Evolutionary conservation across 1,284 basidiomycete species (phyloP).

Genomic region (Hemileia vastatrix): DNA sequence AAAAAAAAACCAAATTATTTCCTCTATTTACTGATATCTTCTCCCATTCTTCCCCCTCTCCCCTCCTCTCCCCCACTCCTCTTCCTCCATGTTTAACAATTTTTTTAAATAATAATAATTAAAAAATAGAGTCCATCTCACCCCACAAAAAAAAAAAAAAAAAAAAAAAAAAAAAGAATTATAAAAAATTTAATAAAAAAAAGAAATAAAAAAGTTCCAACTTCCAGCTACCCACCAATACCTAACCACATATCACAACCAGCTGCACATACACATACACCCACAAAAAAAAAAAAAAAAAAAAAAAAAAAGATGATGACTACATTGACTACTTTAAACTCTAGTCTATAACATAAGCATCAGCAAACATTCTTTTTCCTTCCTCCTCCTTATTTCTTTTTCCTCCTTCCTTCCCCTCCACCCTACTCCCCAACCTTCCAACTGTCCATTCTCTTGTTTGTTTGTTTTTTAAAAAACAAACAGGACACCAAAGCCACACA

Average conservation of each 20-base stretch:
- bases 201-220: neutral
- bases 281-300: neutral
- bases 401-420: neutral
- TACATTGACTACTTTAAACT: neutral
- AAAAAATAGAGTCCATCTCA: too few species aligned
- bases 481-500: too few species aligned
- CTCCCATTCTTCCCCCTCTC: too few species aligned
- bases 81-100: too few species aligned
- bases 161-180: neutral
- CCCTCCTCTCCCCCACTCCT: too few species aligned
- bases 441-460: neutral
- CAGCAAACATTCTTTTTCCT: neutral
- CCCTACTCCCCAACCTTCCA: neutral
- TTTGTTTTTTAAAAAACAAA: too few species aligned
- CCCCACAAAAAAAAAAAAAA: neutral
- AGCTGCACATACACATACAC: neutral
- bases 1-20: too few species aligned
- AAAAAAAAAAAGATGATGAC: neutral
- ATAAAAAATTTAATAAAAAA: neutral
- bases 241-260: neutral
- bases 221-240: neutral
- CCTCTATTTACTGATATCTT: too few species aligned
- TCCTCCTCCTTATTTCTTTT: neutral
- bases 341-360: neutral
- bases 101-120: too few species aligned